Evolutionary conservation across 2,329 filamentous ascomycete genomes (phyloP), one percentile per base, ranked within the genome.

Genomic region (Fusarium pseudograminearum): DNA sequence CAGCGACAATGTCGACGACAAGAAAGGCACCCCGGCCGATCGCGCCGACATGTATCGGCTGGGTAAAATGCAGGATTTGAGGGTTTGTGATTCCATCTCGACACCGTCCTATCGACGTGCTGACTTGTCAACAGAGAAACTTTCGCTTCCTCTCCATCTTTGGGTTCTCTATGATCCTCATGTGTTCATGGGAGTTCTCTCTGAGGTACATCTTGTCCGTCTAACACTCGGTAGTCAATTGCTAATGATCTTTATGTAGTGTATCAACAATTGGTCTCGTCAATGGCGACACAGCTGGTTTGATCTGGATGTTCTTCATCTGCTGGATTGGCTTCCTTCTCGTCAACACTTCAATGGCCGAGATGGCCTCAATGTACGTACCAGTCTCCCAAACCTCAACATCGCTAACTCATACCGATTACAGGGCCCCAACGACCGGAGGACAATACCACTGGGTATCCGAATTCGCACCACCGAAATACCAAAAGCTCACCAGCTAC

Each of bases 381-480:
- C 2, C 1, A 1, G 1, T 4, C 7, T 11, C 11, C n/a, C 3
- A 2, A n/a, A 0, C 2, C 8, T 11, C 5, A 7, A 16, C 9
- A n/a, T 30, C 7, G 4, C 41, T 73, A 1, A 67, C 54, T 1
- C 2, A 15, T 15, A 6, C 5, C 2, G 2, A 9, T 14, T 34
- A 0, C 18, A 73, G 71, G 71, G 85, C 85, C 4, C 86, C 86
- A 0, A 89, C 85, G 0, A 82, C 83, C 9, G 86, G 86, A 24
- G 87, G 87, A 3, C 86, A 89, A 69, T 88, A 88, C 65, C 85
- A 87, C 67, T 88, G 85, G 85, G 85, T 87, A 2, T 86, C 82
- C 2, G 84, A 86, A 52, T 86, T 87, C 62, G 82, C 84, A 1
- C 83, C 85, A 0, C 77, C 75, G 1, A 75, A 77, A 44, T 79